These are phyloP conservation scores for Urtica urens DNA, from an alignment of 306 rosid species.

Conservation along the genomic window DNA sequence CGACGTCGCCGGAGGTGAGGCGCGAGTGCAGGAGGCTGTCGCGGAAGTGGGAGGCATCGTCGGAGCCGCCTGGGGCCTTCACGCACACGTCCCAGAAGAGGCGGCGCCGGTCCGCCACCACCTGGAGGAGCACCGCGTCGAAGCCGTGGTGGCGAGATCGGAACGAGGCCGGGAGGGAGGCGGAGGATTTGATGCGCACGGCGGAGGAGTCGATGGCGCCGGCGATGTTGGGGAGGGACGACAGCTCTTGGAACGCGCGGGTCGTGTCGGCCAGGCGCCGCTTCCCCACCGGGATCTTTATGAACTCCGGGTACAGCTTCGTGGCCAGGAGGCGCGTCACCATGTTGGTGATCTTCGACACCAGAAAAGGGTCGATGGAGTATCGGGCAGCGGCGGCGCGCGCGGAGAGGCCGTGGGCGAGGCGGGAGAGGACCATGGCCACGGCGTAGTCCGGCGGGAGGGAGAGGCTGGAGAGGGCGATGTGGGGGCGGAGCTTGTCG, in stretches of 20 bases:
- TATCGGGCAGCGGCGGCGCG: conserved; percentile 55
- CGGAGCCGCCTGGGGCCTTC: conserved; percentile 67
- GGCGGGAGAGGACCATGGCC: conserved; percentile 90
- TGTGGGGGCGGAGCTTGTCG: conserved; percentile 80
- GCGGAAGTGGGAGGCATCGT: conserved; percentile 67
- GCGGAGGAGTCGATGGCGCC: conserved; percentile 80
- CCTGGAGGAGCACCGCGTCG: conserved; percentile 69
- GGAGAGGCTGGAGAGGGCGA: conserved; percentile 72
- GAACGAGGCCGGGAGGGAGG: conserved; percentile 24
- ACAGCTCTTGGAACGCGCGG: conserved; percentile 70
- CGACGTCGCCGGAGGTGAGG: conserved; percentile 56
- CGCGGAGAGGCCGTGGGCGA: conserved; percentile 73
- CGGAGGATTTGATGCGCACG: conserved; percentile 30
- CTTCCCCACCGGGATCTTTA: conserved; percentile 68
- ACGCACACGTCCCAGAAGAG: conserved; percentile 96
- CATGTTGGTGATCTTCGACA: conserved; percentile 93
- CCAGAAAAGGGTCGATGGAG: conserved; percentile 87
- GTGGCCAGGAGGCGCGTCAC: conserved; percentile 85
- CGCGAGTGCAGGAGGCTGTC: conserved; percentile 56
- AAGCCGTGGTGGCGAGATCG: conserved; percentile 47
- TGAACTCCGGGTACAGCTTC: conserved; percentile 77
- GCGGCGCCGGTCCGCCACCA: conserved; percentile 73
- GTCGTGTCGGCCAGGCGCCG: conserved; percentile 64
- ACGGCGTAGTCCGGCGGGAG: conserved; percentile 84
- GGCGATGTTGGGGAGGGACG: conserved; percentile 82